phyloP scores from a whole-genome alignment of 495 filamentous ascomycete species.

The Annulohypoxylon moriforme region DNA sequence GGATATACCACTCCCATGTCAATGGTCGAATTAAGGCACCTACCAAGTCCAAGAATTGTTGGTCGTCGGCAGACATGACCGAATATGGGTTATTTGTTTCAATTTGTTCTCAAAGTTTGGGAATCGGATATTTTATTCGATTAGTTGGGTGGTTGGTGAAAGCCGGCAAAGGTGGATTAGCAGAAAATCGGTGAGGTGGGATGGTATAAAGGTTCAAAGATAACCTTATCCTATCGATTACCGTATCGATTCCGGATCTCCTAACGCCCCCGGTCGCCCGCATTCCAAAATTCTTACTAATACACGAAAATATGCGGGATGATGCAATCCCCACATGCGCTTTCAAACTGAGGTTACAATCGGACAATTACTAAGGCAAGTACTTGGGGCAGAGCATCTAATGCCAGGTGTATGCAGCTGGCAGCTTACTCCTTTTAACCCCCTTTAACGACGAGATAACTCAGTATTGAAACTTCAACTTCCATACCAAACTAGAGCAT shows the following conservation, averaged over 20 bases:
- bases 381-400: too few relatives aligned
- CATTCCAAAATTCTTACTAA: conserved; percentile 6
- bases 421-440: too few relatives aligned
- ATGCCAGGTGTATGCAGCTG: too few relatives aligned
- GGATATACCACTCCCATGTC: conserved; percentile 1
- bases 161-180: conserved; percentile 1
- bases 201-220: conserved; percentile 2
- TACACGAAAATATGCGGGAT: background rate
- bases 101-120: conserved; percentile 6
- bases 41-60: conserved; percentile 71
- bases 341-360: background rate
- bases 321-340: conserved; percentile 2
- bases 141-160: conserved; percentile 20
- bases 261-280: background rate
- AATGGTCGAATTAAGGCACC: conserved; percentile 40
- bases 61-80: conserved; percentile 70
- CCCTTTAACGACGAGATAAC: too few relatives aligned
- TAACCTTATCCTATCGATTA: conserved; percentile 14
- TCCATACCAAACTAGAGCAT: too few relatives aligned
- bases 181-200: conserved; percentile 26
- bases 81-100: conserved; percentile 2
- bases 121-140: background rate
- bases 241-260: conserved; percentile 2
- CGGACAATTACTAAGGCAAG: too few relatives aligned
- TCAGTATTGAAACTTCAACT: too few relatives aligned